Conservation (phyloP, 163 green algal genomes). For the Prototheca wickerhamii region DNA sequence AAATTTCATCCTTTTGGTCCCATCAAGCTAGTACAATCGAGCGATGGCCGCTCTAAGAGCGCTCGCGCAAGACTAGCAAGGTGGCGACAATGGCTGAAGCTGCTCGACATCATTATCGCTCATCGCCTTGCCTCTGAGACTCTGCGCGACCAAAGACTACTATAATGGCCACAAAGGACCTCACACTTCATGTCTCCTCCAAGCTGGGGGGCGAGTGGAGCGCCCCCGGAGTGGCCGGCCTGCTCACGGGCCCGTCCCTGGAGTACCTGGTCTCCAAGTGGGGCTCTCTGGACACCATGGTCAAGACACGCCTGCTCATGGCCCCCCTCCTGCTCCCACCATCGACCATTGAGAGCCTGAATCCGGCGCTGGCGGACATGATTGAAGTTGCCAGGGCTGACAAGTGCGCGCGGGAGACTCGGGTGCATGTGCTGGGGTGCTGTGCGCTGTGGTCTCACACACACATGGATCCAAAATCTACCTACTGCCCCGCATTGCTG, state of each 20-base stretch:
- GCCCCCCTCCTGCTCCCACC: constrained; percentile 13
- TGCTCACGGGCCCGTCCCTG: constrained; percentile 17
- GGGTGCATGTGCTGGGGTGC: neutral
- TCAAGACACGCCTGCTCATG: constrained; percentile 20
- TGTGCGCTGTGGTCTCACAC: neutral
- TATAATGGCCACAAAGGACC: constrained; percentile 4
- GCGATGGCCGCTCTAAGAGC: no score
- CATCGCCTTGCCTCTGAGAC: no score
- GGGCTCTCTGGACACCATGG: constrained; percentile 24
- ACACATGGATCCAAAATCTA: no score
- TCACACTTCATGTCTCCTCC: constrained; percentile 15
- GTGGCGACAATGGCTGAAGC: no score
- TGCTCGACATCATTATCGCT: no score
- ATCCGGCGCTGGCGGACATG: constrained; percentile 6
- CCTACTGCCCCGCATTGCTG: neutral
- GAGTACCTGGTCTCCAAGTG: constrained; percentile 15
- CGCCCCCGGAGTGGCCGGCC: constrained; percentile 13
- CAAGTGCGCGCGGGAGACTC: constrained; percentile 2
- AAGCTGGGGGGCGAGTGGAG: constrained; percentile 27
- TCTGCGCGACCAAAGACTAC: no score
- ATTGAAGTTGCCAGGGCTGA: constrained; percentile 3
- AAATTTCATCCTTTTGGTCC: no score
- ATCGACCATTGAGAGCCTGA: constrained; percentile 8
- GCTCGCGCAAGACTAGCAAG: no score
- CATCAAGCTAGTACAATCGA: no score